Conservation (phyloP, 495 filamentous ascomycete genomes). For the Penicillium antarcticum region DNA sequence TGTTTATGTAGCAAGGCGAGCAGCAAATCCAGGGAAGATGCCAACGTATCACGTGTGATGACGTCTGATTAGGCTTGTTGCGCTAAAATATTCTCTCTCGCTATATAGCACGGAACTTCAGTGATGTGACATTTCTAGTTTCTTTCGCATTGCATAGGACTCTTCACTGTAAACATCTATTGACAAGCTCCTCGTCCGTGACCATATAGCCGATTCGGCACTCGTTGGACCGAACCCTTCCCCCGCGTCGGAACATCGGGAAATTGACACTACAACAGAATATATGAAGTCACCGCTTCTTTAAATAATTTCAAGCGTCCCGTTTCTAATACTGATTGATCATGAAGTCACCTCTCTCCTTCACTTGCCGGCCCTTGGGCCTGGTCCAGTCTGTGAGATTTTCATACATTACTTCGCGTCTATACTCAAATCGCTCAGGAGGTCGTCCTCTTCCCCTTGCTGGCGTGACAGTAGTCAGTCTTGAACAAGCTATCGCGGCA, state of each 20-base stretch:
- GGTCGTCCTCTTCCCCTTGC: slow-evolving; percentile 32
- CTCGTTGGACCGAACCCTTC: not conserved
- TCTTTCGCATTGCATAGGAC: no score
- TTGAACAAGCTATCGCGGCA: slow-evolving; percentile 52
- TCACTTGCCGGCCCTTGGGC: not conserved
- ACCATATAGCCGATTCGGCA: slow-evolving; percentile 7
- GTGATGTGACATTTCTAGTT: no score
- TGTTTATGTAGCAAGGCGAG: no score
- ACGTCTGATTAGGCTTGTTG: no score
- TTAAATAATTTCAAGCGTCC: not conserved
- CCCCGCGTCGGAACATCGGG: not conserved
- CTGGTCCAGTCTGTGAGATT: not conserved
- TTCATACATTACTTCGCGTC: not conserved
- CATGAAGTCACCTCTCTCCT: not conserved
- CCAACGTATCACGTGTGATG: no score
- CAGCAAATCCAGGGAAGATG: no score
- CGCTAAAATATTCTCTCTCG: no score
- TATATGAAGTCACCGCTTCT: not conserved
- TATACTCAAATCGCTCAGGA: slow-evolving; percentile 10
- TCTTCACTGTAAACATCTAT: no score
- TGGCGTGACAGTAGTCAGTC: slow-evolving; percentile 48
- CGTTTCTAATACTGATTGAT: not conserved
- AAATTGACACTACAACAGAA: not conserved
- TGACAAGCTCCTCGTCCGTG: no score
- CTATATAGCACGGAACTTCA: no score